Percentiles rank a stretch among this genome's conserved stretches.
These are phyloP conservation scores for Ogataea henricii DNA, from an alignment of 805 yeast species.

Conservation along the genomic window DNA sequence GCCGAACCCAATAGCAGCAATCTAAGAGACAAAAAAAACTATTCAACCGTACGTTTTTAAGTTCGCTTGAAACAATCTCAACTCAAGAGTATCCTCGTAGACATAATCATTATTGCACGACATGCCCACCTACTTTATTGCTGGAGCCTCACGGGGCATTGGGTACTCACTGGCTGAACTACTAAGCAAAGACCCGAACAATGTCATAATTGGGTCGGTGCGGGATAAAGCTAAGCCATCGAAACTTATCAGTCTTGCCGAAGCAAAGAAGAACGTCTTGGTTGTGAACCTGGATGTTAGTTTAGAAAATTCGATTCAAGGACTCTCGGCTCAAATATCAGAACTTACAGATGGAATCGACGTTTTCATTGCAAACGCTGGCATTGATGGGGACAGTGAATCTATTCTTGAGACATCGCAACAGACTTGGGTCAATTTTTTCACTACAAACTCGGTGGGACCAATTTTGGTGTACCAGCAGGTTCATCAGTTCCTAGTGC, in stretches of 20 bases:
- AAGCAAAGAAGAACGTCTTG: background rate
- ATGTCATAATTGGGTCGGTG: conserved; percentile 11
- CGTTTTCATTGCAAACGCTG: conserved; percentile 11
- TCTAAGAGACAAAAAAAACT: too few relatives aligned
- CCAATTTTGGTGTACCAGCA: conserved; percentile 9
- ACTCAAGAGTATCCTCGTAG: too few relatives aligned
- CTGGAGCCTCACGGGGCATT: conserved; percentile 14
- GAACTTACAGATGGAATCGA: conserved; percentile 9
- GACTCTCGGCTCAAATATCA: conserved; percentile 1
- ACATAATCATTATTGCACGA: too few relatives aligned
- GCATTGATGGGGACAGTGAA: background rate
- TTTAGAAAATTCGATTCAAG: conserved; percentile 7
- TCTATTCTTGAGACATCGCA: background rate
- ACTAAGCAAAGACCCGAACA: background rate
- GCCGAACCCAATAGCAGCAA: too few relatives aligned
- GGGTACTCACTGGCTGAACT: conserved; percentile 6
- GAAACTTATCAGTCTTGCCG: background rate
- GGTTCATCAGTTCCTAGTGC: background rate
- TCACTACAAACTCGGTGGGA: conserved; percentile 9
- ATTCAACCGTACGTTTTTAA: too few relatives aligned
- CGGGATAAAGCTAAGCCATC: conserved; percentile 1
- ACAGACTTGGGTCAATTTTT: background rate
- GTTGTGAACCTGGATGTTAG: conserved; percentile 11
- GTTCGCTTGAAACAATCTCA: too few relatives aligned
- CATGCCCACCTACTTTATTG: conserved; percentile 12